A percentile compares a stretch with the other conserved stretches of the same genome.
Conservation (phyloP, 192 early-diverging fungal genomes). For the Umbelopsis ramanniana region DNA sequence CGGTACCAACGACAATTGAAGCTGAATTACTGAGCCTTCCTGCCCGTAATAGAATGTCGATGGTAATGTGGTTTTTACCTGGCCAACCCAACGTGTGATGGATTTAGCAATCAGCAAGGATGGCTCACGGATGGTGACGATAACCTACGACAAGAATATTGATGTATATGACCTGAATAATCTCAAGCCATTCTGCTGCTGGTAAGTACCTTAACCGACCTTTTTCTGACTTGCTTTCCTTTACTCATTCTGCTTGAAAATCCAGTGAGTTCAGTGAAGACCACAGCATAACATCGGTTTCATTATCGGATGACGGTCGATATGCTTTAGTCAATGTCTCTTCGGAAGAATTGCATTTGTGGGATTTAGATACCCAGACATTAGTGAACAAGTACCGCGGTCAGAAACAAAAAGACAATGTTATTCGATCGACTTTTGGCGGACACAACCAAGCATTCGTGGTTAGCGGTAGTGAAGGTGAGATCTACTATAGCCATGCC, state of each 20-base stretch:
- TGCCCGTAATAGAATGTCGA: slow-evolving; percentile 39
- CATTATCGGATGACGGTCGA: slow-evolving; percentile 62
- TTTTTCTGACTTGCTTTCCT: neutral
- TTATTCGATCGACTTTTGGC: slow-evolving; percentile 93
- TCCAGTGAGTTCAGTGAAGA: slow-evolving; percentile 48
- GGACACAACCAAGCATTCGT: slow-evolving; percentile 84
- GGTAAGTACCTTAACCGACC: neutral
- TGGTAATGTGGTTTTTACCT: slow-evolving; percentile 64
- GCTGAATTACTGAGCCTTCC: neutral
- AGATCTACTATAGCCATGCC: neutral
- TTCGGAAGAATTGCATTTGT: slow-evolving; percentile 83
- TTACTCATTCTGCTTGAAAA: neutral
- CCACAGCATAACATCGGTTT: slow-evolving; percentile 69
- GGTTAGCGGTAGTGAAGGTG: slow-evolving; percentile 91
- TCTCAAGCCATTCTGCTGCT: slow-evolving; percentile 11
- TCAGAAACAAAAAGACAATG: slow-evolving; percentile 83
- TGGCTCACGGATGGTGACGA: slow-evolving; percentile 64
- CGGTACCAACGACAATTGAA: no score
- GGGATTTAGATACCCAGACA: slow-evolving; percentile 73
- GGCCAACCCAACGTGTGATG: slow-evolving; percentile 61
- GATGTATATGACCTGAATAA: slow-evolving; percentile 63
- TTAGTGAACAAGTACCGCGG: slow-evolving; percentile 82
- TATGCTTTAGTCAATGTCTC: slow-evolving; percentile 66
- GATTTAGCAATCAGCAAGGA: slow-evolving; percentile 68
- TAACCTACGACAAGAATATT: slow-evolving; percentile 66